phyloP scores from a whole-genome alignment of 2,329 filamentous ascomycete genomes.

The Coniochaeta sp. region DNA sequence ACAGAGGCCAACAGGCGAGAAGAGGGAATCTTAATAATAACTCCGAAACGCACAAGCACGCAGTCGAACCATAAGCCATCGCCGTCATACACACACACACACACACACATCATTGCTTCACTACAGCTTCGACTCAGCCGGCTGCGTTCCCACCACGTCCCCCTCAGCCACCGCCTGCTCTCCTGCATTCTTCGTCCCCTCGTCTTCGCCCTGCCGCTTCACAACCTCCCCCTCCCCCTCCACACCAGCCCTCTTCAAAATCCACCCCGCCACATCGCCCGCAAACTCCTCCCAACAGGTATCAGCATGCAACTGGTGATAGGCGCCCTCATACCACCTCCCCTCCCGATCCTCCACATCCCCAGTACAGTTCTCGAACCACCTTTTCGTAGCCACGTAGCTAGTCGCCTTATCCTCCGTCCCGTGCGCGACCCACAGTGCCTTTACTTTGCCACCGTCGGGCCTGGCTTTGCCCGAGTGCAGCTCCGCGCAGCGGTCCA shows the following conservation, averaged over 20 bases:
- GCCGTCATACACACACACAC: neutral
- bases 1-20: no score
- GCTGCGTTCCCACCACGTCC: neutral
- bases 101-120: no score
- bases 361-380: conserved; percentile 47
- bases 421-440: conserved; percentile 70
- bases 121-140: neutral
- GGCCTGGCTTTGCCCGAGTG: conserved; percentile 46
- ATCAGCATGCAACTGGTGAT: conserved; percentile 67
- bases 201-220: neutral
- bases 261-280: conserved; percentile 60
- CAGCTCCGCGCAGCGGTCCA: conserved; percentile 64
- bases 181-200: neutral
- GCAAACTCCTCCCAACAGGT: conserved; percentile 44
- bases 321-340: conserved; percentile 68
- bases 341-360: conserved; percentile 61
- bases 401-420: conserved; percentile 65
- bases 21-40: no score
- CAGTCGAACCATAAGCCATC: no score
- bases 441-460: conserved; percentile 35
- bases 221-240: neutral
- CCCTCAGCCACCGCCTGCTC: neutral
- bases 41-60: no score
- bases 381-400: conserved; percentile 56
- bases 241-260: conserved; percentile 41